These are phyloP conservation scores for Malus hybrid DNA, from an alignment of 331 rosid species.

Conservation along the genomic window DNA sequence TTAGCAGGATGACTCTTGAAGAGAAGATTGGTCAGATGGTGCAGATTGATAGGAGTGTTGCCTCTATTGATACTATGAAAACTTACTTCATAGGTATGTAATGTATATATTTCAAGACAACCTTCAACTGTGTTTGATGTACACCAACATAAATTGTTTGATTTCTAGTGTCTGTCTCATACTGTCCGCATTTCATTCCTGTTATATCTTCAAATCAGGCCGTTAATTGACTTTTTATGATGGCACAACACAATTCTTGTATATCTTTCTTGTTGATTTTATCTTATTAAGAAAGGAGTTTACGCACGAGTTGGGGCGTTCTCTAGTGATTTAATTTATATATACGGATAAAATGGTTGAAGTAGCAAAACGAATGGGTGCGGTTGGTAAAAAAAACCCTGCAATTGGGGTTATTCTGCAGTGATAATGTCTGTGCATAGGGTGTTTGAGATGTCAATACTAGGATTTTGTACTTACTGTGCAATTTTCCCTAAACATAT, in stretches of 20 bases:
- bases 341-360: no score
- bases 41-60: constrained; percentile 50
- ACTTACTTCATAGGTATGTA: constrained; percentile 46
- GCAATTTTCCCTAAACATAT: background rate
- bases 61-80: constrained; percentile 29
- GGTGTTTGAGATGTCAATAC: background rate
- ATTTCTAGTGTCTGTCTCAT: background rate
- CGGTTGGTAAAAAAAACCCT: no score
- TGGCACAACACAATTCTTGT: background rate
- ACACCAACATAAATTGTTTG: background rate
- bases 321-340: no score
- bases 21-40: constrained; percentile 69
- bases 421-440: no score
- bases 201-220: background rate
- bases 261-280: background rate
- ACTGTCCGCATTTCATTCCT: background rate
- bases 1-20: constrained; percentile 44
- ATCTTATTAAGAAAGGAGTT: no score
- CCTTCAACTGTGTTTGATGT: background rate
- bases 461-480: background rate
- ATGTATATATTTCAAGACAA: background rate
- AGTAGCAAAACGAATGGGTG: no score
- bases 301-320: no score
- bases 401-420: no score
- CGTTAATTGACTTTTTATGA: background rate